Evolutionary conservation across 2,329 filamentous ascomycete genomes (phyloP).

Genomic region (Podosphaera xanthii): DNA sequence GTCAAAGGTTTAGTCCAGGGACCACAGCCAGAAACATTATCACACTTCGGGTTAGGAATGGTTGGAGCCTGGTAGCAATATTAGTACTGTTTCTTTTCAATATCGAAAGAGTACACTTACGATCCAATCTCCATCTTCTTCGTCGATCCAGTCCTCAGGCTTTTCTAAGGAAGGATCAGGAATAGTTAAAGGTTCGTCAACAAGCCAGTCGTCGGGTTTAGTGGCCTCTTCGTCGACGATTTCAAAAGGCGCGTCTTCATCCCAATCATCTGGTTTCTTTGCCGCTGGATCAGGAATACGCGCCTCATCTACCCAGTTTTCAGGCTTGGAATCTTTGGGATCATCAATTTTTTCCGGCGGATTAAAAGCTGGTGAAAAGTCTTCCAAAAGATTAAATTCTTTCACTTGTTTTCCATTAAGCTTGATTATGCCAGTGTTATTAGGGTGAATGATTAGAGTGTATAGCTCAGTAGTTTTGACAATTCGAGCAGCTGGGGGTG

Average conservation of each 20-base stretch:
- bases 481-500: constrained; percentile 65
- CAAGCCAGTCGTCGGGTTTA: constrained; percentile 90
- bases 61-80: constrained; percentile 32
- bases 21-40: constrained; percentile 80
- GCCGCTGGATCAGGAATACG: constrained; percentile 83
- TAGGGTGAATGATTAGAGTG: constrained; percentile 85
- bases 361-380: constrained; percentile 87
- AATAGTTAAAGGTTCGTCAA: constrained; percentile 59
- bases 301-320: constrained; percentile 84
- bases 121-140: constrained; percentile 97
- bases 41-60: constrained; percentile 88
- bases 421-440: constrained; percentile 85
- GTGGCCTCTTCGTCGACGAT: constrained; percentile 82
- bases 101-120: constrained; percentile 7
- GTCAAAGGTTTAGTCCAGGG: constrained; percentile 79
- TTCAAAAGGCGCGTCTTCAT: constrained; percentile 93
- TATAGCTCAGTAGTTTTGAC: constrained; percentile 86
- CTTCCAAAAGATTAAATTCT: constrained; percentile 76
- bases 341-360: constrained; percentile 89
- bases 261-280: constrained; percentile 94
- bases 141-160: constrained; percentile 98
- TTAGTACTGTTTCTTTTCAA: background rate
- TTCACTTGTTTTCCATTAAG: constrained; percentile 78
- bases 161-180: constrained; percentile 89
- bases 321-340: constrained; percentile 77